Conservation (phyloP, 371 early-diverging fungal species). For the Furculomyces boomerangus region DNA sequence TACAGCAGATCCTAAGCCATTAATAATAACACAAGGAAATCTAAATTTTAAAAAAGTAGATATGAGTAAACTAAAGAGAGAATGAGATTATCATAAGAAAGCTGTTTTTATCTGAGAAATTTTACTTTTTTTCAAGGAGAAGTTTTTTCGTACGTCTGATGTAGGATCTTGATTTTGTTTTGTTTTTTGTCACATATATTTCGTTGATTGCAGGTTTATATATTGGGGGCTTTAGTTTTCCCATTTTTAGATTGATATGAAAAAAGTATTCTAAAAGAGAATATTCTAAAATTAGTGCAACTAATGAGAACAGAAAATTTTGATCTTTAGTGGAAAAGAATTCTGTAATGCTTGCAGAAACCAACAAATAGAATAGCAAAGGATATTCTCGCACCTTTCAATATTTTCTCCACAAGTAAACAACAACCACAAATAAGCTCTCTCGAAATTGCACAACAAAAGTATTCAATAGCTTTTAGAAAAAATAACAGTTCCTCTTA, state of each 20-base stretch:
- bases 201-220: constrained; percentile 3
- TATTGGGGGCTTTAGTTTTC: not conserved
- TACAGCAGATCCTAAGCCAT: constrained; percentile 54
- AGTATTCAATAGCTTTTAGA: too few relatives aligned
- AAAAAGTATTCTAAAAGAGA: too few relatives aligned
- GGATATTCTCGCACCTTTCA: not conserved
- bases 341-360: not conserved
- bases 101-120: too few relatives aligned
- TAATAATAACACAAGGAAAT: constrained; percentile 28
- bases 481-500: too few relatives aligned
- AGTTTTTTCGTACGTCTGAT: constrained; percentile 16
- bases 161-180: constrained; percentile 12
- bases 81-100: not conserved
- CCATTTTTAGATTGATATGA: too few relatives aligned
- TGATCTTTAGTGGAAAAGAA: too few relatives aligned
- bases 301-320: too few relatives aligned
- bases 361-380: not conserved
- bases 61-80: not conserved
- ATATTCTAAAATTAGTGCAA: too few relatives aligned
- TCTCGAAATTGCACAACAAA: too few relatives aligned
- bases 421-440: too few relatives aligned
- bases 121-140: constrained; percentile 14
- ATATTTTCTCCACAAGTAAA: too few relatives aligned
- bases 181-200: constrained; percentile 21
- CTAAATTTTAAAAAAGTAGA: too few relatives aligned